Conservation (phyloP, 768 basidiomycete species). For the Asterophora parasitica region DNA sequence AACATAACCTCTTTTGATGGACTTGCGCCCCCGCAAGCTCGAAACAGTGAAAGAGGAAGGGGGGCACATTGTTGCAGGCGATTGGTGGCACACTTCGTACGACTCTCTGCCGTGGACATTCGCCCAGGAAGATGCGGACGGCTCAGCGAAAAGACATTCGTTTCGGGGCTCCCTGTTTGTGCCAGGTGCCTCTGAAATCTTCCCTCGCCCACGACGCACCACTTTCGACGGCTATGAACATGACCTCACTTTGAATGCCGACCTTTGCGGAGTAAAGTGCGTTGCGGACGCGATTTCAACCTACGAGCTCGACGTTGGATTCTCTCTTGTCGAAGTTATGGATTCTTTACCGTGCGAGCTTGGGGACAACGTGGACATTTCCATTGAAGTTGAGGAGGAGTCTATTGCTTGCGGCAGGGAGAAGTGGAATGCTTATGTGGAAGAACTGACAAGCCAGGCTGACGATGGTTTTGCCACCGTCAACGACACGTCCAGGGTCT, state of each 20-base stretch:
- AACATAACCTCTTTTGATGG: slow-evolving; percentile 21
- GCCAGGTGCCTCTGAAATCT: slow-evolving; percentile 1
- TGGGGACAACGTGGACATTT: slow-evolving; percentile 12
- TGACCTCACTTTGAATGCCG: slow-evolving; percentile 31
- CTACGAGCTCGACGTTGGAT: slow-evolving; percentile 42
- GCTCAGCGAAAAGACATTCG: slow-evolving; percentile 22
- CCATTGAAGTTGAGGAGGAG: slow-evolving; percentile 27
- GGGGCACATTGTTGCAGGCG: slow-evolving; percentile 34
- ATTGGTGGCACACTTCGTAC: slow-evolving; percentile 40
- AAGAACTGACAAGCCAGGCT: slow-evolving; percentile 31
- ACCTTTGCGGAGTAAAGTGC: slow-evolving; percentile 34
- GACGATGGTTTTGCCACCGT: slow-evolving; percentile 14
- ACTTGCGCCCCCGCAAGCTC: slow-evolving; percentile 16
- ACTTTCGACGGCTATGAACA: neutral
- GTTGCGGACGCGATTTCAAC: slow-evolving; percentile 31
- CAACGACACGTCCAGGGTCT: slow-evolving; percentile 11
- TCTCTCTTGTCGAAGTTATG: slow-evolving; percentile 23
- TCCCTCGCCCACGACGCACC: slow-evolving; percentile 9
- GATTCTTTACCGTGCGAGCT: slow-evolving; percentile 2
- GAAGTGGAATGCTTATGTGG: slow-evolving; percentile 38
- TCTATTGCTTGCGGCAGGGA: slow-evolving; percentile 29
- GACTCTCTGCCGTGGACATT: slow-evolving; percentile 38
- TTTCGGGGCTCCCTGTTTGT: slow-evolving; percentile 32
- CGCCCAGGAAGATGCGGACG: slow-evolving; percentile 16
- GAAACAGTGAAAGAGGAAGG: slow-evolving; percentile 27